These are phyloP conservation scores for Silene vulgaris DNA, from an alignment of 179 eudicot genomes.

Conservation along the genomic window DNA sequence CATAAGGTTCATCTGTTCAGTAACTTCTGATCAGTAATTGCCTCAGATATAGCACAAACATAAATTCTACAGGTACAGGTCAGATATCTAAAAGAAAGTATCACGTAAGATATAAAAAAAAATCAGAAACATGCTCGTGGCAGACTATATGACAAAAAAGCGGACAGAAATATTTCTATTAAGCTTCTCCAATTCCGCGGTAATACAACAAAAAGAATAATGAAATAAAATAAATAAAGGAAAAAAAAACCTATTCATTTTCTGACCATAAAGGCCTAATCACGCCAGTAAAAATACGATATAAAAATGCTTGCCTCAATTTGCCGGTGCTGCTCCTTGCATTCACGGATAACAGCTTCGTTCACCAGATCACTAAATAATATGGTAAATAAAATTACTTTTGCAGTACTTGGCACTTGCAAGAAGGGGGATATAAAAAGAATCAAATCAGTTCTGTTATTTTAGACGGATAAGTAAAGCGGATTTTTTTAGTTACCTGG, in stretches of 20 bases:
- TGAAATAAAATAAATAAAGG: background rate
- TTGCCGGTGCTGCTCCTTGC: constrained; percentile 90
- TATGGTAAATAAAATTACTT: constrained; percentile 17
- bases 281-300: background rate
- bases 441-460: background rate
- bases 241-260: constrained; percentile 1
- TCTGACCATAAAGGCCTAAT: constrained; percentile 11
- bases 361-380: constrained; percentile 67
- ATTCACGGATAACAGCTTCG: constrained; percentile 75
- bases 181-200: background rate
- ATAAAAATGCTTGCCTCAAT: constrained; percentile 60
- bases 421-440: constrained; percentile 1
- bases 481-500: constrained; percentile 46
- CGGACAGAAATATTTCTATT: background rate
- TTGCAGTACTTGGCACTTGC: background rate
- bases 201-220: background rate
- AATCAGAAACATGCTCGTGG: constrained; percentile 11
- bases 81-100: constrained; percentile 2
- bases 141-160: background rate
- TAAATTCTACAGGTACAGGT: constrained; percentile 3
- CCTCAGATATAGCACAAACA: constrained; percentile 6
- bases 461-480: background rate
- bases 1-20: constrained; percentile 77
- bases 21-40: constrained; percentile 10
- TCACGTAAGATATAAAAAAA: background rate